Evolutionary conservation across 257 asterid species (phyloP).

Genomic region (Linaria vulgaris): DNA sequence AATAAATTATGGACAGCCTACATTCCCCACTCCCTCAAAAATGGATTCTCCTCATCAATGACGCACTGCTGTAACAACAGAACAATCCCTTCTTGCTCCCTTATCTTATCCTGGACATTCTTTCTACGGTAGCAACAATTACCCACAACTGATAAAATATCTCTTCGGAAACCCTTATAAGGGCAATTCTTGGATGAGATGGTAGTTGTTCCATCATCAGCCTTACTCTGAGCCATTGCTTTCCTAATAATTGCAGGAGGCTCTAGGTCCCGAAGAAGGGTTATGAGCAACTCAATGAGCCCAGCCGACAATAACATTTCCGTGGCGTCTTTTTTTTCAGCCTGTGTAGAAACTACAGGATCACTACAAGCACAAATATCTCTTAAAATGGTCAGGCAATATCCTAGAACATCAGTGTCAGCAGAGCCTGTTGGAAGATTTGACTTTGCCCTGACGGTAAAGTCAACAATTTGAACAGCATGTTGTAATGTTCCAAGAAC

Average conservation of each 20-base stretch:
- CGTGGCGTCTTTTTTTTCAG: constrained; percentile 34
- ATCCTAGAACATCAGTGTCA: constrained; percentile 63
- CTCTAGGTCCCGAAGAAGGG: constrained; percentile 58
- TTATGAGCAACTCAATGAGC: constrained; percentile 55
- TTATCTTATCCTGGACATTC: constrained; percentile 65
- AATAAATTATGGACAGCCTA: constrained; percentile 66
- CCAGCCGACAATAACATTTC: constrained; percentile 54
- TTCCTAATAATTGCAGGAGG: constrained; percentile 64
- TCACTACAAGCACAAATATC: constrained; percentile 55
- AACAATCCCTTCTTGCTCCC: constrained; percentile 63
- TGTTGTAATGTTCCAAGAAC: constrained; percentile 47
- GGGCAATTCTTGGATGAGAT: constrained; percentile 48
- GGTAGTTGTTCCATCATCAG: constrained; percentile 27
- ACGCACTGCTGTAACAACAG: constrained; percentile 73
- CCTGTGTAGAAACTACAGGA: constrained; percentile 27
- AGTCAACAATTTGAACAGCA: constrained; percentile 42
- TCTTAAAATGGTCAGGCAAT: constrained; percentile 65
- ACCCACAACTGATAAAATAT: constrained; percentile 68
- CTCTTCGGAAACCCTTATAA: constrained; percentile 81
- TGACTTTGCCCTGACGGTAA: constrained; percentile 39
- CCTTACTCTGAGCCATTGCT: constrained; percentile 36
- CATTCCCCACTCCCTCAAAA: constrained; percentile 92
- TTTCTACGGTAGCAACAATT: constrained; percentile 63
- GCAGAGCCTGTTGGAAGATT: constrained; percentile 65
- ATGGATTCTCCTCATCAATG: constrained; percentile 81